phyloP scores from a whole-genome alignment of 2,329 filamentous ascomycete genomes.

The Camillea tinctor region DNA sequence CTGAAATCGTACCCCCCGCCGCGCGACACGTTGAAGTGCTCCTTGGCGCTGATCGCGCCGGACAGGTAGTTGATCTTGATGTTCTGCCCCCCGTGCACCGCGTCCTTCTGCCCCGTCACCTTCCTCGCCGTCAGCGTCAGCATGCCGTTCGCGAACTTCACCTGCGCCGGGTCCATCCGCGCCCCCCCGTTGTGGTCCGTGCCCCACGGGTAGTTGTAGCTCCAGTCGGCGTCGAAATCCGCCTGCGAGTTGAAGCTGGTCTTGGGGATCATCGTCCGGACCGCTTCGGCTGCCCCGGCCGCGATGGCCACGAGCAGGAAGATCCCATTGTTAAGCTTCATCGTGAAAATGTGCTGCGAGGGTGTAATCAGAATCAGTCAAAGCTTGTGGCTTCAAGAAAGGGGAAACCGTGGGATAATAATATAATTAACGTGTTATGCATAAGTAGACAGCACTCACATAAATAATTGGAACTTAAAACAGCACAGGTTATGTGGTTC shows the following conservation, averaged over 20 bases:
- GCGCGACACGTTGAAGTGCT: slow-evolving; percentile 38
- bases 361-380: background rate
- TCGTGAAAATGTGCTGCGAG: background rate
- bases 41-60: slow-evolving; percentile 41
- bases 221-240: slow-evolving; percentile 45
- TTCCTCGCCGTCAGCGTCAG: slow-evolving; percentile 48
- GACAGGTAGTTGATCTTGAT: slow-evolving; percentile 53
- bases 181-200: slow-evolving; percentile 57
- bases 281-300: slow-evolving; percentile 25
- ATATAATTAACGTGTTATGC: background rate
- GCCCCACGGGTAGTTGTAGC: slow-evolving; percentile 57
- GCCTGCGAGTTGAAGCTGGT: slow-evolving; percentile 38
- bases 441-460: too few species aligned
- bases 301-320: slow-evolving; percentile 19
- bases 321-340: slow-evolving; percentile 6
- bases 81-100: slow-evolving; percentile 36
- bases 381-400: background rate
- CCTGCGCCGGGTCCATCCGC: slow-evolving; percentile 50
- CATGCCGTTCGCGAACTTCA: slow-evolving; percentile 39
- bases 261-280: slow-evolving; percentile 38
- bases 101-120: slow-evolving; percentile 40
- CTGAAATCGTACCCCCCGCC: slow-evolving; percentile 42
- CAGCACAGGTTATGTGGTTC: too few species aligned
- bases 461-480: too few species aligned
- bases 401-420: background rate